phyloP scores from a whole-genome alignment of 768 basidiomycete genomes.

The Amanita phalloides region DNA sequence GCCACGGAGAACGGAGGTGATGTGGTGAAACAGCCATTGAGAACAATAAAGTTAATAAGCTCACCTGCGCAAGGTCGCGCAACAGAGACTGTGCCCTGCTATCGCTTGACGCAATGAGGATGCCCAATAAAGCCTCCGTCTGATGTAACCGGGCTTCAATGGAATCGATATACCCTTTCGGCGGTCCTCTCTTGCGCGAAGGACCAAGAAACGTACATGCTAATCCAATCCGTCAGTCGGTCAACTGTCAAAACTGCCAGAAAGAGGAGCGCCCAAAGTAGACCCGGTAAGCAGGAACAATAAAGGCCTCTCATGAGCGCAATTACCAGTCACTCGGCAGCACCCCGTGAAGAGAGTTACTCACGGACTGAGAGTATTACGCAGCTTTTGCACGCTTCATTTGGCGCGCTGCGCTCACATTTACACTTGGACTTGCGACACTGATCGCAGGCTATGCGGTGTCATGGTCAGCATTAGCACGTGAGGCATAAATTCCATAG shows the following conservation, averaged over 20 bases:
- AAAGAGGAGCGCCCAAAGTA: background rate
- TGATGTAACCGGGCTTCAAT: constrained; percentile 88
- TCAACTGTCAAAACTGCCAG: background rate
- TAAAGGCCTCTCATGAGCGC: background rate
- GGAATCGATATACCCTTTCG: constrained; percentile 93
- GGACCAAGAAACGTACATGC: constrained; percentile 74
- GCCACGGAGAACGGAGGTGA: background rate
- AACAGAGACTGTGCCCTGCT: constrained; percentile 33
- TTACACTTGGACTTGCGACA: constrained; percentile 88
- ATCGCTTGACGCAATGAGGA: constrained; percentile 49
- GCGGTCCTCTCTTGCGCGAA: constrained; percentile 75
- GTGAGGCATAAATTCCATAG: background rate
- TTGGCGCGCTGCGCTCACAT: constrained; percentile 57
- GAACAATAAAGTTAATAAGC: constrained; percentile 8
- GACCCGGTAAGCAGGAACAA: background rate
- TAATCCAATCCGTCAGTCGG: constrained; percentile 14
- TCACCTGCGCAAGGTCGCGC: constrained; percentile 39
- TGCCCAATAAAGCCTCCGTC: constrained; percentile 81
- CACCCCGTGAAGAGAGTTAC: constrained; percentile 9
- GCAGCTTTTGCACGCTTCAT: constrained; percentile 69
- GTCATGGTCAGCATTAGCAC: background rate
- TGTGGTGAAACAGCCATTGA: no score
- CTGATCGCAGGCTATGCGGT: constrained; percentile 65
- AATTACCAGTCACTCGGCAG: background rate
- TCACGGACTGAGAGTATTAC: constrained; percentile 61